Evolutionary conservation across 805 yeast genomes (phyloP).

Genomic region (Wickerhamomyces silvicola): DNA sequence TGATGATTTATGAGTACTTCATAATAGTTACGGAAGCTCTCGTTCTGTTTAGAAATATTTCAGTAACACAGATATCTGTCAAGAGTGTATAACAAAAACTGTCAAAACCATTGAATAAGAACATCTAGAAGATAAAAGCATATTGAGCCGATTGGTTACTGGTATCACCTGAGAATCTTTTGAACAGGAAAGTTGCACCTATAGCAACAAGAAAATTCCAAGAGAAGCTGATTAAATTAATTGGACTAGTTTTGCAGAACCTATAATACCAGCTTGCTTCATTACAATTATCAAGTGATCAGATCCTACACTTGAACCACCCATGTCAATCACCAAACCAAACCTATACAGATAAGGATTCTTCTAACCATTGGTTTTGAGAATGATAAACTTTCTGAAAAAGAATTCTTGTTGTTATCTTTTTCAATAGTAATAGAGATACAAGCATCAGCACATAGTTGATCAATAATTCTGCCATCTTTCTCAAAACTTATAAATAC

Average conservation of each 20-base stretch:
- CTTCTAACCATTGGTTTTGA: constrained; percentile 9
- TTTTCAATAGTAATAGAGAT: constrained; percentile 1
- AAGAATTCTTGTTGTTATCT: constrained; percentile 2
- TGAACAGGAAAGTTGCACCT: constrained; percentile 7
- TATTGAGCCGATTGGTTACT: constrained; percentile 8
- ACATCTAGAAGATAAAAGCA: constrained; percentile 13
- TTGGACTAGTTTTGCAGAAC: constrained; percentile 31
- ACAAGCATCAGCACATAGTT: not conserved
- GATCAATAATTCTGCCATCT: constrained; percentile 3
- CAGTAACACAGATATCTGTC: constrained; percentile 7
- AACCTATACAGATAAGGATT: constrained; percentile 3
- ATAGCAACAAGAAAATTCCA: constrained; percentile 6
- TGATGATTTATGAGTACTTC: too few species aligned
- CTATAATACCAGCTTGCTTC: constrained; percentile 33
- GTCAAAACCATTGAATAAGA: constrained; percentile 12
- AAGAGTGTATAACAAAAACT: constrained; percentile 10
- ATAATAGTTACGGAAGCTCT: constrained; percentile 6
- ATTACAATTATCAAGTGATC: constrained; percentile 8
- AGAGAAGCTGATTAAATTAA: constrained; percentile 24
- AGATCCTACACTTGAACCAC: constrained; percentile 11
- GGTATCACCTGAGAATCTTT: constrained; percentile 7
- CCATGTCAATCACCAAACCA: constrained; percentile 10
- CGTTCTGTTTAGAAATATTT: constrained; percentile 7
- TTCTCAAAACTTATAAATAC: constrained; percentile 4
- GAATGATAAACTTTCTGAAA: constrained; percentile 4